Evolutionary conservation across 495 filamentous ascomycete genomes (phyloP), one percentile per base, ranked within the genome.

Genomic region (Talaromyces stipitatus): DNA sequence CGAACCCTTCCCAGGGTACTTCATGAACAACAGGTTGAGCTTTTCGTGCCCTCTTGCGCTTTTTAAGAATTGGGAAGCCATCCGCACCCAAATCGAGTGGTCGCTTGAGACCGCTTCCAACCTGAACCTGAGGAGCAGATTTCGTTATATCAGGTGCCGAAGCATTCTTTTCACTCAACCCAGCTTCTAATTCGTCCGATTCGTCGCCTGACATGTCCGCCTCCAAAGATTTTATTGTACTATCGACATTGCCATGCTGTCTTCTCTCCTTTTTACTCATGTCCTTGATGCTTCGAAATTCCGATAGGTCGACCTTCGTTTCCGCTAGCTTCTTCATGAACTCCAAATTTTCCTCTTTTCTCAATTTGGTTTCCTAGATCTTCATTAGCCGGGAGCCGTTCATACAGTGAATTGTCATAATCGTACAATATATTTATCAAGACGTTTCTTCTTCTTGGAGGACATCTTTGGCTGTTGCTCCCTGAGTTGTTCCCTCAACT

Each of bases 361-460:
- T 87, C 6, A 97, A 75, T 78, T 98, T 98, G 51, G 78, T 94
- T 64, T 97, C 92, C 84, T 86, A 63, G 10, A 38, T 10, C 24
- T 30, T 4, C 5, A 20, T 58, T 54, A 58, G 48, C 29, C 3
- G 4, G 2, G 16, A 27, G 29, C 2, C 26, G 2, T 27, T 11
- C 45, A 38, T 22, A 36, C 3, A 4, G 28, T 28, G 22, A 0
- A 18, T 11, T 3, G 4, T 16, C 14, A 55, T 43, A 24, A 36
- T 70, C 78, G 14, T 67, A 86, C 84, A 76, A 99, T 95, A 66
- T 99, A 99, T 66, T 97, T 97, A 58, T 97, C 91, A 30, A 99
- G 74, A 36, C 94, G 80, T 73, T 97, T 97, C 55, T 90, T 82
- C 74, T 99, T 99, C 76, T 97, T 95, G 36, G 82, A 78, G 29